These are phyloP conservation scores for Phytophthora ramorum DNA, from an alignment of 352 stramenopile species.

Conservation along the genomic window DNA sequence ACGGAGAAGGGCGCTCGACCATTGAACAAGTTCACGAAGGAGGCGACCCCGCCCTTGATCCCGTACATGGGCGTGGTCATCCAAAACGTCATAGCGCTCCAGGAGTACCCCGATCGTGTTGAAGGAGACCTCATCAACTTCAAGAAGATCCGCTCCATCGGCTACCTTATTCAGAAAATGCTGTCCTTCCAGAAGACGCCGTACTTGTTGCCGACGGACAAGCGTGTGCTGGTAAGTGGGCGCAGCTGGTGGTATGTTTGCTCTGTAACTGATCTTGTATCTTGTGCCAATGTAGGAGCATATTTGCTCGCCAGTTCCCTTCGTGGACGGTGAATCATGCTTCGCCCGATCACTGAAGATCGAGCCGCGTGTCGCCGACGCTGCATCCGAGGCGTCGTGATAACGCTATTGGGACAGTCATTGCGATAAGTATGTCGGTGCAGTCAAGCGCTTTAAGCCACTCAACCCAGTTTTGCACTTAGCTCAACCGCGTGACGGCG, in stretches of 20 bases:
- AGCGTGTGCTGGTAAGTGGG: constrained; percentile 76
- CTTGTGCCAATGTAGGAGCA: constrained; percentile 56
- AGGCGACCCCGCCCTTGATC: constrained; percentile 71
- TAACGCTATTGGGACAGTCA: neutral
- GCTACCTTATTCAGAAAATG: constrained; percentile 61
- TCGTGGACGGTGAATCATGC: constrained; percentile 70
- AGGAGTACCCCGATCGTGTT: constrained; percentile 84
- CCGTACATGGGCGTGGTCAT: constrained; percentile 88
- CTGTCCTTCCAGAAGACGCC: constrained; percentile 76
- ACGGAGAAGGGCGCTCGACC: constrained; percentile 85
- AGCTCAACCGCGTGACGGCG: too few species aligned
- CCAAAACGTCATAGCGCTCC: constrained; percentile 84
- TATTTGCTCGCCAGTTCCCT: constrained; percentile 74
- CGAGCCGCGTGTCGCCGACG: constrained; percentile 75
- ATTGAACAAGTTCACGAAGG: constrained; percentile 83
- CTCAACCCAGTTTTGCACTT: neutral
- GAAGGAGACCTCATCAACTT: constrained; percentile 88
- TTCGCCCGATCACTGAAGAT: constrained; percentile 85
- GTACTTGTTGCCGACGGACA: constrained; percentile 82
- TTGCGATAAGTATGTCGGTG: constrained; percentile 7
- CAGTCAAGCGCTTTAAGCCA: neutral
- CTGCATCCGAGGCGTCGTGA: constrained; percentile 24
- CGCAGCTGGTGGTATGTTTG: neutral
- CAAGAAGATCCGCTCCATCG: constrained; percentile 87
- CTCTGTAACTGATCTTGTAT: constrained; percentile 3